Base-by-base conservation (phyloP, 257 asterid genomes). In the Phtheirospermum japonicum region DNA sequence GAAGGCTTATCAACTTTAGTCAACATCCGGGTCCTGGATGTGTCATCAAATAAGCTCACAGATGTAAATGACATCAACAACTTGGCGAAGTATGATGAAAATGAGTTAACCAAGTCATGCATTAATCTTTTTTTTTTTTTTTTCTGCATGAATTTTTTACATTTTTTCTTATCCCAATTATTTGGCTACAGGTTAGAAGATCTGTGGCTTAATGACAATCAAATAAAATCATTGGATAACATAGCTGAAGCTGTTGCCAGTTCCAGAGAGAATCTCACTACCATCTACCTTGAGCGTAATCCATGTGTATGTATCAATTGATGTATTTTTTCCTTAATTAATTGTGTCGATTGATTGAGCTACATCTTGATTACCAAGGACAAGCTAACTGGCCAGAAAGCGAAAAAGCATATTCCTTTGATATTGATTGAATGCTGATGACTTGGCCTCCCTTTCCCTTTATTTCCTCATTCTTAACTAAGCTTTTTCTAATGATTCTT, bases 161-260 rank as follows among this genome's bases (percentile, higher is more conserved):
- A 19, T 16, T 76, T 59, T 45, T 45, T 4, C 58, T 77, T 33
- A 37, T 61, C 18, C 39, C 61, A 39, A 48, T 52, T 65, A 70
- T 68, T 63, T 70, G 57, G 34, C 30, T 71, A 55, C 83, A 92
- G 99, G 76, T 72, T 93, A 68, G 96, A 93, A 79, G 99, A 93
- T 77, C 67, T 93, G 68, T 93, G 99, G 99, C 95, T 93, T 64
- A 93, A 89, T 65, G 97, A 93, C 79, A 93, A 93, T 76, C 86
- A 77, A 69, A 82, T 89, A 69, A 10, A 81, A 28, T 77, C 97
- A 11, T 67, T 93, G 56, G 95, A 87, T 57, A 83, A 76, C 60
- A 77, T 93, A 20, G 80, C 77, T 32, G 85, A 82, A 74, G 95
- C 85, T 54, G 95, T 87, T 73, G 69, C 88, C 37, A 78, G 94